Base-by-base conservation (phyloP, 129 eudicot species). In the Glebionis coronaria region DNA sequence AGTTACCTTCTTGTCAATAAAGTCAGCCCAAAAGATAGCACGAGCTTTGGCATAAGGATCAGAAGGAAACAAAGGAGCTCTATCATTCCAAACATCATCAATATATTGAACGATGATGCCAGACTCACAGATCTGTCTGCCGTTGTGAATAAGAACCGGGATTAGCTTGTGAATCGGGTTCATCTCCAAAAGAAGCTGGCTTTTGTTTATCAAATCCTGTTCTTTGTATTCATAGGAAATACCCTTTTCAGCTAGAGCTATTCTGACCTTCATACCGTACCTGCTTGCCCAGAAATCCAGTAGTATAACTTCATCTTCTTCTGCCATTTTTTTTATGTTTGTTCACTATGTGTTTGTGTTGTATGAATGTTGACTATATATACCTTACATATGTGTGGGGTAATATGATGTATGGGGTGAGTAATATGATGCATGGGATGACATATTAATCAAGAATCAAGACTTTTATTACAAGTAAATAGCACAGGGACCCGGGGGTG, bases 11-110 rank as follows among this genome's bases (percentile, higher is more conserved):
- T 83, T 79, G 63, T 80, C 84, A 61, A 73, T 42, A 60, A 16
- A 83, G 46, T 83, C 84, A 45, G 78, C 82, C 88, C 82, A 79
- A 56, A 83, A 83, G 74, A 72, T 74, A 12, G 84, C 84, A 18
- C 73, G 77, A 55, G 88, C 82, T 68, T 67, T 72, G 7, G 15
- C 66, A 44, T 73, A 65, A 64, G 88, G 56, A 55, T 83, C 82
- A 72, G 71, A 69, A 12, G 88, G 82, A 52, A 83, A 45, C 56
- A 83, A 65, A 9, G 84, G 80, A 53, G 63, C 8, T 14, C 73
- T 73, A 1, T 80, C 71, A 0, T 44, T 56, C 85, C 89, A 84
- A 4, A 74, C 81, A 55, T 84, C 81, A 57, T 84, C 85, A 2
- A 84, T 80, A 80, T 77, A 84, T 72, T 77, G 67, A 15, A 84